Evolutionary conservation across 306 rosid species (phyloP).

Genomic region (Prunus mongolica): DNA sequence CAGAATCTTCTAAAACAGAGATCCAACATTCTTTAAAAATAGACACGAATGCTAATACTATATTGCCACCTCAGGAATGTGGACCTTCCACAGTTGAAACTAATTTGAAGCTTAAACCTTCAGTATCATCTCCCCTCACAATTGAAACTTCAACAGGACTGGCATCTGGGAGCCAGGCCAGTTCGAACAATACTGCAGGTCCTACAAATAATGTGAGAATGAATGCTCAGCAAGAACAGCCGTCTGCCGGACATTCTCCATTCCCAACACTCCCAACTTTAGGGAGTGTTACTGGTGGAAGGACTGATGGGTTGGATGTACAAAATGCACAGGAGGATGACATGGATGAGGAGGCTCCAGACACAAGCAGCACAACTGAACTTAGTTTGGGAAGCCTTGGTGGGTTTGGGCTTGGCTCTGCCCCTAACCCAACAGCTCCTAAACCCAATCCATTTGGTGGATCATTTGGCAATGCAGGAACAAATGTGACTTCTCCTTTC

Average conservation of each 20-base stretch:
- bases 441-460: conserved; percentile 76
- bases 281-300: conserved; percentile 32
- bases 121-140: conserved; percentile 7
- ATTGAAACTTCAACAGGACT: conserved; percentile 15
- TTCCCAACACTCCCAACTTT: conserved; percentile 38
- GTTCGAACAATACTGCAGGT: conserved; percentile 19
- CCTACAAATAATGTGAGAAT: conserved; percentile 22
- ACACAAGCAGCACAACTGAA: conserved; percentile 45
- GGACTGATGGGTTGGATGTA: conserved; percentile 40
- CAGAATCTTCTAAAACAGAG: conserved; percentile 37
- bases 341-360: conserved; percentile 96
- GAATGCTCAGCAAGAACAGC: conserved; percentile 35
- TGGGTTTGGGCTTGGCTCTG: conserved; percentile 58
- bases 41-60: conserved; percentile 29
- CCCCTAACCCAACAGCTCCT: conserved; percentile 44
- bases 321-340: conserved; percentile 58
- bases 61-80: conserved; percentile 20
- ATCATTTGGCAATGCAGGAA: conserved; percentile 49
- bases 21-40: conserved; percentile 32
- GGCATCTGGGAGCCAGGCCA: conserved; percentile 23
- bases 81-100: conserved; percentile 30
- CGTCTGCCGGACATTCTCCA: conserved; percentile 41
- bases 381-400: conserved; percentile 59
- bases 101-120: conserved; percentile 37
- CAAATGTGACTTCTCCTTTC: conserved; percentile 35